A percentile compares a stretch with the other conserved stretches of the same genome.
Conservation (phyloP, 805 yeast genomes). For the Monosporozyma siamensis region DNA sequence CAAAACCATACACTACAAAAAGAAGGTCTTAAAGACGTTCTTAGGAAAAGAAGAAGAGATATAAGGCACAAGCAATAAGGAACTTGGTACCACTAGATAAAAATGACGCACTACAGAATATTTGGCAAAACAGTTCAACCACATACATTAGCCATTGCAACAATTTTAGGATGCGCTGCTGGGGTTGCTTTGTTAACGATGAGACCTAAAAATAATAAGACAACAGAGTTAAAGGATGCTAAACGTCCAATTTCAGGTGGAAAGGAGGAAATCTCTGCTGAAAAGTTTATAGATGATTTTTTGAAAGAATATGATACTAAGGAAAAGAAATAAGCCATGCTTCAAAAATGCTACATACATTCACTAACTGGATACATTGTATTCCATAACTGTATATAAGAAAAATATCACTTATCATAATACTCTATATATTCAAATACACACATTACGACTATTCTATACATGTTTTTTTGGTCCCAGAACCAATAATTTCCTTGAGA, state of each 20-base stretch:
- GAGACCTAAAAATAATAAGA: slow-evolving; percentile 3
- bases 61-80: too few relatives aligned
- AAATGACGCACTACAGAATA: slow-evolving; percentile 45
- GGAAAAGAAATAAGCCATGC: not conserved
- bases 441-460: not conserved
- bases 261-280: slow-evolving; percentile 20
- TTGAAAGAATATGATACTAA: slow-evolving; percentile 13
- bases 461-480: not conserved
- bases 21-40: too few relatives aligned
- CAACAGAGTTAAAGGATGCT: not conserved
- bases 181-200: slow-evolving; percentile 1
- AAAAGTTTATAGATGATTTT: slow-evolving; percentile 19
- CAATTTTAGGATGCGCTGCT: slow-evolving; percentile 28
- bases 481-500: slow-evolving; percentile 42
- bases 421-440: too few relatives aligned
- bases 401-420: too few relatives aligned
- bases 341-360: too few relatives aligned
- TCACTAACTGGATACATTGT: too few relatives aligned
- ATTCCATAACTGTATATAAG: too few relatives aligned
- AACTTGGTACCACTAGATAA: not conserved
- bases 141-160: slow-evolving; percentile 75
- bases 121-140: slow-evolving; percentile 80
- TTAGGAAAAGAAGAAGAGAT: too few relatives aligned
- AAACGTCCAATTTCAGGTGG: not conserved
- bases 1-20: too few relatives aligned